phyloP scores from a whole-genome alignment of 495 filamentous ascomycete species.

The Acidomyces sp. region DNA sequence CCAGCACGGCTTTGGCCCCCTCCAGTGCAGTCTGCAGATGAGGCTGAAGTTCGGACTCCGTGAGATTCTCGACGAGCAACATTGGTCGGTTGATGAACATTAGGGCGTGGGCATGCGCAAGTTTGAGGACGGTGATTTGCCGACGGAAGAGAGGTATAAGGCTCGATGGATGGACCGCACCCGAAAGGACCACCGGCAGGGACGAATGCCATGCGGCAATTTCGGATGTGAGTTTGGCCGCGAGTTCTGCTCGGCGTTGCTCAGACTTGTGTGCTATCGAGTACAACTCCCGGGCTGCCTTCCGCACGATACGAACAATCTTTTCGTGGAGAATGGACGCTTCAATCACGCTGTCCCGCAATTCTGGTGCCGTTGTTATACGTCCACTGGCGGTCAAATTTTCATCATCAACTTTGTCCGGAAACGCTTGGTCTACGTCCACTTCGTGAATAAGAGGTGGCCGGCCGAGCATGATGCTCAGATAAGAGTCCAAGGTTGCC shows the following conservation, averaged over 20 bases:
- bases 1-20: conserved; percentile 30
- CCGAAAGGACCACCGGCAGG: conserved; percentile 35
- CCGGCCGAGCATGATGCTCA: conserved; percentile 43
- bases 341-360: conserved; percentile 30
- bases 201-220: conserved; percentile 32
- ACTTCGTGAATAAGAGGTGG: conserved; percentile 42
- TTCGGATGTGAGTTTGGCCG: conserved; percentile 25
- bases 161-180: conserved; percentile 32
- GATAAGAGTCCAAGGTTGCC: conserved; percentile 44
- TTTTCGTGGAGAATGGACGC: conserved; percentile 12
- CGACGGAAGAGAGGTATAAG: conserved; percentile 40
- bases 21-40: conserved; percentile 34
- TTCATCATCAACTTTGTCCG: conserved; percentile 41
- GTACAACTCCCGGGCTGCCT: conserved; percentile 8
- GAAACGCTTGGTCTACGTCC: conserved; percentile 41
- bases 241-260: neutral
- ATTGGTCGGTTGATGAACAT: conserved; percentile 47
- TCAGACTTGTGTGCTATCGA: neutral
- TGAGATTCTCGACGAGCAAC: no score
- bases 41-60: conserved; percentile 24
- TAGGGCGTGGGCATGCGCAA: conserved; percentile 41
- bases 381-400: conserved; percentile 29
- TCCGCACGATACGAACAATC: conserved; percentile 7
- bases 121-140: conserved; percentile 40
- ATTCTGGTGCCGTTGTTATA: conserved; percentile 32